Conservation (phyloP, 345 rosid genomes). For the Eucalyptus brandiana region DNA sequence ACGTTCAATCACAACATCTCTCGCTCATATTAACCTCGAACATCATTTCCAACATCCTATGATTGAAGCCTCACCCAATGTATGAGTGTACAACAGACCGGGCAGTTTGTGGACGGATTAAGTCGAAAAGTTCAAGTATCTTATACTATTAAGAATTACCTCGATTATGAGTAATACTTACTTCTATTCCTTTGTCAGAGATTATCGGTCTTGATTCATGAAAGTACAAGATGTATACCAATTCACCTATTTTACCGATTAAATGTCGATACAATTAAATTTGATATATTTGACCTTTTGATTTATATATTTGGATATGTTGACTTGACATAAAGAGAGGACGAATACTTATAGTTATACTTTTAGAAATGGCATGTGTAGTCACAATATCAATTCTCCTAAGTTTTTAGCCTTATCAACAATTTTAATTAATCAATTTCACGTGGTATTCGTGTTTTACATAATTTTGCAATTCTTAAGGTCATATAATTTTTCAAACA, state of each 20-base stretch:
- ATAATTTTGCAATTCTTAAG: neutral
- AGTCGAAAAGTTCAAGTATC: neutral
- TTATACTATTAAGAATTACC: neutral
- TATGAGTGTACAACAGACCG: fast-evolving
- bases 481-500: neutral
- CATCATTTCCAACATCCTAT: neutral
- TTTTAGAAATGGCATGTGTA: neutral
- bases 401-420: neutral
- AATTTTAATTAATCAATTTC: neutral
- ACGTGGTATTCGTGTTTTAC: fast-evolving
- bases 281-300: neutral
- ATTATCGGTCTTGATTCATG: neutral
- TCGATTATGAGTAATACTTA: neutral
- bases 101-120: neutral
- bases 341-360: neutral
- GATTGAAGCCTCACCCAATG: neutral
- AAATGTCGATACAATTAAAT: neutral
- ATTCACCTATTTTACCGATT: neutral
- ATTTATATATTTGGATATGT: neutral
- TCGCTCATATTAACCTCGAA: neutral
- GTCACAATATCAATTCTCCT: neutral
- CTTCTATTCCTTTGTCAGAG: neutral
- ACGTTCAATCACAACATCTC: neutral
- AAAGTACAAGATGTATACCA: neutral
- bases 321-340: neutral